A percentile compares a stretch with the other conserved stretches of the same genome.
Evolutionary conservation across 2,329 filamentous ascomycete genomes (phyloP).

Genomic region (Metarhizium sp.): DNA sequence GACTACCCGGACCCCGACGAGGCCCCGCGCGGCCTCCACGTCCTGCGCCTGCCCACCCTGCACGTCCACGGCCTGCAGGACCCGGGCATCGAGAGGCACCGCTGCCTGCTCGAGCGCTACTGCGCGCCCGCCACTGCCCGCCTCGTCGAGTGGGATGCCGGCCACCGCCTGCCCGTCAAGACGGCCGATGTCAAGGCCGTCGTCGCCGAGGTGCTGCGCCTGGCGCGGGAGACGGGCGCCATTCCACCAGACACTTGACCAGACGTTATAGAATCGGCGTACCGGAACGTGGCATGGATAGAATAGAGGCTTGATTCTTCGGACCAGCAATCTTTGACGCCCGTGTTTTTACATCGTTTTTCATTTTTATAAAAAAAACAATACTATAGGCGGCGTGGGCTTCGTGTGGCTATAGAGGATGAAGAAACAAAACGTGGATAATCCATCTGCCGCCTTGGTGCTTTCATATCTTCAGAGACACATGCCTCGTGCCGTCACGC

Average conservation of each 20-base stretch:
- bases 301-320: too few species aligned
- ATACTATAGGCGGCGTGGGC: too few species aligned
- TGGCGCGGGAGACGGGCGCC: slow-evolving; percentile 12
- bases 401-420: too few species aligned
- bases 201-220: slow-evolving; percentile 14
- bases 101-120: slow-evolving; percentile 45
- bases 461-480: too few species aligned
- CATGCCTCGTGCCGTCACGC: too few species aligned
- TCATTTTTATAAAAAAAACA: too few species aligned
- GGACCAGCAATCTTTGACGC: too few species aligned
- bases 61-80: slow-evolving; percentile 45
- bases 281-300: too few species aligned
- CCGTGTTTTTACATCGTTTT: too few species aligned
- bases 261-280: too few species aligned
- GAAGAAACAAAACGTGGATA: too few species aligned
- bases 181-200: slow-evolving; percentile 48
- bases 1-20: slow-evolving; percentile 38
- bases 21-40: slow-evolving; percentile 31
- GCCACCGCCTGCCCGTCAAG: slow-evolving; percentile 63
- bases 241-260: neutral
- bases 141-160: slow-evolving; percentile 65
- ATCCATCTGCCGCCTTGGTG: too few species aligned
- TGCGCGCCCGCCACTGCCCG: slow-evolving; percentile 43
- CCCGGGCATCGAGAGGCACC: slow-evolving; percentile 44
- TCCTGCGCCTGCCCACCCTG: slow-evolving; percentile 22